Percentiles rank a stretch among this genome's conserved stretches.
phyloP scores from a whole-genome alignment of 1,139 yeast genomes.

The Diutina catenulata region DNA sequence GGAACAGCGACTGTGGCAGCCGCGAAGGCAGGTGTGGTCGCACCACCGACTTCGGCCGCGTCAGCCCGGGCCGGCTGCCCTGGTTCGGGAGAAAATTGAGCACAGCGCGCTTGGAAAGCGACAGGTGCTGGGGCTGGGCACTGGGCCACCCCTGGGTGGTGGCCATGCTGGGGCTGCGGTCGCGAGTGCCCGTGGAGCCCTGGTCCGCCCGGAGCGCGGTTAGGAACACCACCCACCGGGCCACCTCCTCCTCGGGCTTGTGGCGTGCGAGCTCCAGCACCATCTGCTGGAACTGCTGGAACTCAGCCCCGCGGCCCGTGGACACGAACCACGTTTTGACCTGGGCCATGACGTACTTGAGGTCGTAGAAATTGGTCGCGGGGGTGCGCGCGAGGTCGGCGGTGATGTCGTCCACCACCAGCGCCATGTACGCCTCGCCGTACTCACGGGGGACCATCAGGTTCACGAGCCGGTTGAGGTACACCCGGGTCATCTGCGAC shows the following conservation, averaged over 20 bases:
- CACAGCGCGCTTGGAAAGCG: too few species aligned
- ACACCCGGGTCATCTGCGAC: background rate
- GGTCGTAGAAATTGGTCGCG: background rate
- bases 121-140: too few species aligned
- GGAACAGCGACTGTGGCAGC: too few species aligned
- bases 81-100: too few species aligned
- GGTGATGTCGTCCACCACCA: slow-evolving; percentile 4
- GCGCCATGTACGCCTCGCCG: slow-evolving; percentile 5
- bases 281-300: background rate
- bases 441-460: background rate
- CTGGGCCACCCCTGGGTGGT: too few species aligned
- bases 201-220: too few species aligned
- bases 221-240: slow-evolving; percentile 3
- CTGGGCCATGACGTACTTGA: background rate
- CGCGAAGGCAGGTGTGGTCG: too few species aligned
- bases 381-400: background rate
- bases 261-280: too few species aligned
- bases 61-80: too few species aligned
- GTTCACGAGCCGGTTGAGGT: slow-evolving; percentile 1
- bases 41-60: too few species aligned
- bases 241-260: background rate
- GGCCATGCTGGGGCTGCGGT: too few species aligned
- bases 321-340: background rate
- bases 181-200: too few species aligned
- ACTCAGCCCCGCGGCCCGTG: background rate